A percentile compares a stretch with the other conserved stretches of the same genome.
These are phyloP conservation scores for Biscogniauxia marginata DNA, from an alignment of 2,329 filamentous ascomycete genomes.

Conservation along the genomic window DNA sequence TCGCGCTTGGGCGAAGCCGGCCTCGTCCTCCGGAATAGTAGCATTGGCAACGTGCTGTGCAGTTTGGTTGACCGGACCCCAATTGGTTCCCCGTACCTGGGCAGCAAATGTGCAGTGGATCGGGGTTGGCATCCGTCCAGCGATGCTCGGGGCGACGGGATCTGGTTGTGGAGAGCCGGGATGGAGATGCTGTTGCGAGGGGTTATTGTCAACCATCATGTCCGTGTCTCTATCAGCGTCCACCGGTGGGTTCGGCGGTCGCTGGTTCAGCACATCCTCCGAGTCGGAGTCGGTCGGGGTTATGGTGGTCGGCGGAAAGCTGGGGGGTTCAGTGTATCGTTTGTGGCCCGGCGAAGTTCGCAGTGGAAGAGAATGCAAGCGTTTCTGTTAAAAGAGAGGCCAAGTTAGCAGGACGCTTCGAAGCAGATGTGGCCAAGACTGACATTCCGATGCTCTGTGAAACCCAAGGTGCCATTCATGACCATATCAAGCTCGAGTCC, in stretches of 20 bases:
- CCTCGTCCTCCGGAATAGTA: conserved; percentile 37
- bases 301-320: conserved; percentile 33
- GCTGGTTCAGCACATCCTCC: conserved; percentile 35
- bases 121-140: conserved; percentile 56
- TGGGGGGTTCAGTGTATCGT: conserved; percentile 32
- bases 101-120: conserved; percentile 58
- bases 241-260: conserved; percentile 27
- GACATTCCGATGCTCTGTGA: conserved; percentile 35
- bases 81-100: conserved; percentile 53
- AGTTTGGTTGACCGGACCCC: conserved; percentile 39
- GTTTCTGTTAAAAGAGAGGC: conserved; percentile 44
- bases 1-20: conserved; percentile 18
- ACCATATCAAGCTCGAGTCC: conserved; percentile 14
- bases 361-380: conserved; percentile 51
- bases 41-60: conserved; percentile 33
- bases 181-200: conserved; percentile 26
- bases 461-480: conserved; percentile 24
- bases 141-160: conserved; percentile 31
- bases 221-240: conserved; percentile 47
- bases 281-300: conserved; percentile 41
- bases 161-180: conserved; percentile 35
- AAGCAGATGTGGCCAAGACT: conserved; percentile 14
- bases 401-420: conserved; percentile 8
- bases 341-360: conserved; percentile 44
- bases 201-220: conserved; percentile 45